phyloP scores from a whole-genome alignment of 1,284 basidiomycete species.

The Wolfiporia cocos region DNA sequence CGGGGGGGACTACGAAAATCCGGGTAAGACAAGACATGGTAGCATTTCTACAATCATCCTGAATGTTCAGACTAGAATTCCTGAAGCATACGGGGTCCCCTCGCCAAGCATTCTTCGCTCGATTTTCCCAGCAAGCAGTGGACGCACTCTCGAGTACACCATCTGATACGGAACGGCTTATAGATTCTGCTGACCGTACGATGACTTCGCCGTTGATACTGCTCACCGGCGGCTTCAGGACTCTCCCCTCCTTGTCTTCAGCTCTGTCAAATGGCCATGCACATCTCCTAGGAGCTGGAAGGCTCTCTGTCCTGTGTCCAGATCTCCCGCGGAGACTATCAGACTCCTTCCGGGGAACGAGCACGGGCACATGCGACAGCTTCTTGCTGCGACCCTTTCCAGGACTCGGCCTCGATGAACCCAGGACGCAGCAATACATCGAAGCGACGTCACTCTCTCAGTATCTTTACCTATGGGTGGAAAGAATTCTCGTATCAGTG shows the following conservation, averaged over 20 bases:
- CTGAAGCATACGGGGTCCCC: slow-evolving; percentile 25
- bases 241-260: slow-evolving; percentile 49
- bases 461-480: slow-evolving; percentile 3
- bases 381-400: slow-evolving; percentile 8
- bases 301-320: slow-evolving; percentile 61
- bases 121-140: slow-evolving; percentile 48
- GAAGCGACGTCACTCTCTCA: background rate
- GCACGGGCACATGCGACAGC: background rate
- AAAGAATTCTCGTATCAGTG: slow-evolving; percentile 8
- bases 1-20: slow-evolving; percentile 82
- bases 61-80: background rate
- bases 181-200: slow-evolving; percentile 10
- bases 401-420: slow-evolving; percentile 1
- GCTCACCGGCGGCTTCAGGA: slow-evolving; percentile 76
- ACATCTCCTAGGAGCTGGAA: slow-evolving; percentile 75
- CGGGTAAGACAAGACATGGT: slow-evolving; percentile 39
- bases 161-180: slow-evolving; percentile 14
- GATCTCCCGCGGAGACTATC: slow-evolving; percentile 33
- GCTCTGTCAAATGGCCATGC: slow-evolving; percentile 52
- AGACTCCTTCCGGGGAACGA: background rate
- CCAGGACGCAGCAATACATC: slow-evolving; percentile 5
- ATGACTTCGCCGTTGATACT: slow-evolving; percentile 52
- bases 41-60: background rate
- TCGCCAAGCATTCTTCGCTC: slow-evolving; percentile 58
- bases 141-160: slow-evolving; percentile 34